A percentile compares a stretch with the other conserved stretches of the same genome.
Evolutionary conservation across 2,329 filamentous ascomycete species (phyloP).

Genomic region (Bipolaris sorokiniana): DNA sequence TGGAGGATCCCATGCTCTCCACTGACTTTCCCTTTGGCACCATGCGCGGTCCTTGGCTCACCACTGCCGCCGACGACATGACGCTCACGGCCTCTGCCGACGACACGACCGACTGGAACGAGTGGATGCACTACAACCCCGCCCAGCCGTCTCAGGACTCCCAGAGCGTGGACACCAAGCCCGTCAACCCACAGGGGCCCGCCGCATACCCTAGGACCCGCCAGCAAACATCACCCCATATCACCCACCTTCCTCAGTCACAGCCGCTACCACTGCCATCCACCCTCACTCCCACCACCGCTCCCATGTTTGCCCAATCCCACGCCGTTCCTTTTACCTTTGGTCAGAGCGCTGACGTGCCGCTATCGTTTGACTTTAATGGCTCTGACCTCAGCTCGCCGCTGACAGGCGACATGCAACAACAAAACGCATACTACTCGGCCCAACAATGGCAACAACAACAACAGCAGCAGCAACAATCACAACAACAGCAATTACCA

Average conservation of each 20-base stretch:
- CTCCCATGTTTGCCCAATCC: constrained; percentile 27
- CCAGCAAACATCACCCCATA: constrained; percentile 35
- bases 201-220: constrained; percentile 36
- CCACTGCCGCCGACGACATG: constrained; percentile 43
- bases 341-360: constrained; percentile 38
- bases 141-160: constrained; percentile 42
- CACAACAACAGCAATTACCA: constrained; percentile 27
- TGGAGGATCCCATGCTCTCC: constrained; percentile 46
- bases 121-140: constrained; percentile 58
- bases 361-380: constrained; percentile 46
- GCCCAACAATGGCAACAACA: constrained; percentile 44
- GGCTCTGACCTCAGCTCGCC: constrained; percentile 42
- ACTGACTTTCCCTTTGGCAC: constrained; percentile 43
- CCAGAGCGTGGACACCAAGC: constrained; percentile 29
- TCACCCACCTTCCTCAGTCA: constrained; percentile 36
- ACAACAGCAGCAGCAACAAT: constrained; percentile 28
- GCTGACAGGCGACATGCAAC: constrained; percentile 31
- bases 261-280: constrained; percentile 29
- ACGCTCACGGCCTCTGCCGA: constrained; percentile 39
- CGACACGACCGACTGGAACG: constrained; percentile 51
- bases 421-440: constrained; percentile 40
- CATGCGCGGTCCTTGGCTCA: constrained; percentile 46
- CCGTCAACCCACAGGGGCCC: constrained; percentile 35
- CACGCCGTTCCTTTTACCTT: constrained; percentile 42
- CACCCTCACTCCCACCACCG: constrained; percentile 26